phyloP scores from a whole-genome alignment of 1,284 basidiomycete species.

The Cystobasidium sp. region DNA sequence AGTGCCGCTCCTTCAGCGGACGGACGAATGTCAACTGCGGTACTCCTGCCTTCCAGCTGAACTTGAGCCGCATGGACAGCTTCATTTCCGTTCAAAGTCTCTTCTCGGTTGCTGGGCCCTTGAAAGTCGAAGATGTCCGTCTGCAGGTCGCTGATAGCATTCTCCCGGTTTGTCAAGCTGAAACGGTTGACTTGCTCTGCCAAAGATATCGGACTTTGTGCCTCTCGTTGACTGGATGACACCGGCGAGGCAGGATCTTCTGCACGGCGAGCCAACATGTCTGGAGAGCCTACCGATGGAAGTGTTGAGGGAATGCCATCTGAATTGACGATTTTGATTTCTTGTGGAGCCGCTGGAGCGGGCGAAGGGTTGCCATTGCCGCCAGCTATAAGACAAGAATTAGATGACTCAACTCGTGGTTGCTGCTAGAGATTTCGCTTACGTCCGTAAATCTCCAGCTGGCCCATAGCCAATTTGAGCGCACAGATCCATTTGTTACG shows the following conservation, averaged over 20 bases:
- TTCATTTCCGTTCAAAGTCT: conserved; percentile 17
- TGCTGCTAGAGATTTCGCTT: not conserved
- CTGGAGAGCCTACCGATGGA: conserved; percentile 2
- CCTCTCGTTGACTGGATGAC: not conserved
- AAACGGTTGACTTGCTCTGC: conserved; percentile 26
- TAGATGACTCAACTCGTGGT: conserved; percentile 60
- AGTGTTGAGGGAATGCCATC: conserved; percentile 13
- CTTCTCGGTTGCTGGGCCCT: conserved; percentile 21
- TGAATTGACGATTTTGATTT: conserved; percentile 33
- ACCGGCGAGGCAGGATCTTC: not conserved
- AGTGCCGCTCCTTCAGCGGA: conserved; percentile 14
- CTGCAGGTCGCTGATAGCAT: conserved; percentile 14
- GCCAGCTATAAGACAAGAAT: conserved; percentile 6
- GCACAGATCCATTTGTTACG: conserved; percentile 91
- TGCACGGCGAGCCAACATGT: not conserved
- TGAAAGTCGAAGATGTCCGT: conserved; percentile 39
- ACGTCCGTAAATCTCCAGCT: conserved; percentile 74
- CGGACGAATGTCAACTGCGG: conserved; percentile 20
- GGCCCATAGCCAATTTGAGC: conserved; percentile 72
- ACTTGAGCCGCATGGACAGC: conserved; percentile 15
- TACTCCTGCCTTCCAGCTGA: conserved; percentile 24
- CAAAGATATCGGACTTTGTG: not conserved
- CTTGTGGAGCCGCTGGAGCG: conserved; percentile 37
- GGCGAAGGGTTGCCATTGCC: conserved; percentile 44
- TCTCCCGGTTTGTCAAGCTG: conserved; percentile 12